Conservation (phyloP, 257 asterid species). For the Scutellaria galericulata region DNA sequence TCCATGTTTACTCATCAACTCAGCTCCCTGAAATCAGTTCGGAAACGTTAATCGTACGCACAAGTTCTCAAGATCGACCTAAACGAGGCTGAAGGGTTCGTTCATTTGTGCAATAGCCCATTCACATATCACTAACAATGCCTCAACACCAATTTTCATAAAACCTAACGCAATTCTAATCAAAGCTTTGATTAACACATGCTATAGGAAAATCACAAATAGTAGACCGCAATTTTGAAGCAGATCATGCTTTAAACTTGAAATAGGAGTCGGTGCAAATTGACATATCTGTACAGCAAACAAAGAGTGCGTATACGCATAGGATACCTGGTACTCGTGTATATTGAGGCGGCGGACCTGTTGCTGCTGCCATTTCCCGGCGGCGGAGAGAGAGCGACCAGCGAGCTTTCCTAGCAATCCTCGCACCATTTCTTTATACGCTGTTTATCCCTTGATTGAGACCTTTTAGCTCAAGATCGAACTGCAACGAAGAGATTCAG, state of each 20-base stretch:
- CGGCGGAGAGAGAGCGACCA: constrained; percentile 73
- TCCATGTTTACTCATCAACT: constrained; percentile 87
- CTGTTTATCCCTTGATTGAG: neutral
- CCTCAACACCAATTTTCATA: constrained; percentile 5
- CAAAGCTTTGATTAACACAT: neutral
- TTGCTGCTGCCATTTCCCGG: constrained; percentile 99
- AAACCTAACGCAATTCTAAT: constrained; percentile 12
- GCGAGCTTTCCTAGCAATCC: constrained; percentile 83
- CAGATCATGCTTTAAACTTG: constrained; percentile 33
- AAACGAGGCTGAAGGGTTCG: neutral
- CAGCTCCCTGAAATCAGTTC: constrained; percentile 68
- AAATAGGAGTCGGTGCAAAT: neutral
- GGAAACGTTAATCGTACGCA: neutral
- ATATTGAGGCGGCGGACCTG: constrained; percentile 99
- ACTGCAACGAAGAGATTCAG: constrained; percentile 20
- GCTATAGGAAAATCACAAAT: neutral
- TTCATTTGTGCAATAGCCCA: neutral
- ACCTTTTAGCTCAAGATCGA: constrained; percentile 35
- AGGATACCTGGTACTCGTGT: constrained; percentile 89
- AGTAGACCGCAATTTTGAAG: neutral
- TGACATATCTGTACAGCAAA: neutral
- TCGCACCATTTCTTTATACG: constrained; percentile 61
- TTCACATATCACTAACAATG: constrained; percentile 23
- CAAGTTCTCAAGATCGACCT: constrained; percentile 7
- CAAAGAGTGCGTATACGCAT: neutral